Evolutionary conservation across 2,329 filamentous ascomycete genomes (phyloP).

Genomic region (Meredithiella fracta): DNA sequence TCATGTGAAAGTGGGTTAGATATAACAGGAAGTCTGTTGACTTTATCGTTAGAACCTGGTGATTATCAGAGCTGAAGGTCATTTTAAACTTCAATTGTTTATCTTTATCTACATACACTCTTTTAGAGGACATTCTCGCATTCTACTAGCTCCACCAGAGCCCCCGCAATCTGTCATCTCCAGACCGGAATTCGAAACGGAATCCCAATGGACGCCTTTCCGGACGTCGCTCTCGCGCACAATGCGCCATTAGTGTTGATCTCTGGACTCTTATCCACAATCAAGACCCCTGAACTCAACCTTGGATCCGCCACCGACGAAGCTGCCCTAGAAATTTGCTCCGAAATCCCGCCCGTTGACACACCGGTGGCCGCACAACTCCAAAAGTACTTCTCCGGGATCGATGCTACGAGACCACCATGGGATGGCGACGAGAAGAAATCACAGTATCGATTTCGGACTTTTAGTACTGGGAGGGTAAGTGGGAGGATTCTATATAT

Average conservation of each 20-base stretch:
- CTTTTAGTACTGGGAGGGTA: constrained; percentile 66
- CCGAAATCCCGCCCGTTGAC: constrained; percentile 52
- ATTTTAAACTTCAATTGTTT: background rate
- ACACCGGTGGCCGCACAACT: constrained; percentile 49
- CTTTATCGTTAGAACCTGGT: background rate
- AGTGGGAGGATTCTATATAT: constrained; percentile 24
- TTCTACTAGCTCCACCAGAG: background rate
- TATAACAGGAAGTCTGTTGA: background rate
- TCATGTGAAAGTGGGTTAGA: background rate
- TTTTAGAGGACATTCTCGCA: too few species aligned
- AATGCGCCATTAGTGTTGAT: constrained; percentile 74
- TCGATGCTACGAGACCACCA: constrained; percentile 46
- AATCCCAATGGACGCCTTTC: constrained; percentile 60
- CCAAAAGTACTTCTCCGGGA: constrained; percentile 45
- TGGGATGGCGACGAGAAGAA: constrained; percentile 47
- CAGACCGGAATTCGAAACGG: constrained; percentile 5
- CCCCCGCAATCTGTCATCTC: background rate
- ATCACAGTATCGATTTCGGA: constrained; percentile 43
- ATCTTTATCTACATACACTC: too few species aligned
- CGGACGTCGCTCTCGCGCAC: constrained; percentile 63
- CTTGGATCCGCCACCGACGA: constrained; percentile 5
- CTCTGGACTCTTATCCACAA: constrained; percentile 44
- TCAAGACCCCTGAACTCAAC: background rate
- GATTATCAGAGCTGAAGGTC: background rate
- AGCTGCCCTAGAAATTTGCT: constrained; percentile 31